phyloP scores from a whole-genome alignment of 2,329 filamentous ascomycete genomes.

The Cladosporium phlei region DNA sequence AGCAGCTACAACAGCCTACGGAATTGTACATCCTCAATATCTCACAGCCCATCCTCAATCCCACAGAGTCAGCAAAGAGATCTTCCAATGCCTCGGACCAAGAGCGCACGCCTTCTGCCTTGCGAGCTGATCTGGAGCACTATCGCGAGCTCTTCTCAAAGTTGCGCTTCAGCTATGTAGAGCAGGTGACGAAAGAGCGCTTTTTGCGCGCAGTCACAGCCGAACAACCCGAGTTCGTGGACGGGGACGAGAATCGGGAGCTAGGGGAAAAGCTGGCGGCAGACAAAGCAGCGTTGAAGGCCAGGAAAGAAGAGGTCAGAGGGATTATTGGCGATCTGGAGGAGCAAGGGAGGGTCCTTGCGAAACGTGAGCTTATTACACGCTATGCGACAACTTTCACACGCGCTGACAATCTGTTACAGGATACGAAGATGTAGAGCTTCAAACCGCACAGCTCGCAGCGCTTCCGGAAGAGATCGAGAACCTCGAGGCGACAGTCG shows the following conservation, averaged over 20 bases:
- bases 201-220: conserved; percentile 90
- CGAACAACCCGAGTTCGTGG: conserved; percentile 81
- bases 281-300: conserved; percentile 71
- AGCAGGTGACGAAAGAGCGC: conserved; percentile 98
- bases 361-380: conserved; percentile 39
- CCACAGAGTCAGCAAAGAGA: conserved; percentile 42
- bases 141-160: conserved; percentile 96
- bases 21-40: conserved; percentile 56
- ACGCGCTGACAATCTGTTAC: conserved; percentile 2
- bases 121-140: conserved; percentile 79
- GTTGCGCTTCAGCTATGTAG: conserved; percentile 92
- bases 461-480: conserved; percentile 50
- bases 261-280: conserved; percentile 66
- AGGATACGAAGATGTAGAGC: conserved; percentile 52
- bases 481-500: conserved; percentile 48
- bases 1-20: conserved; percentile 54
- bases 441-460: conserved; percentile 49
- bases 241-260: conserved; percentile 73
- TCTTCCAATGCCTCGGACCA: conserved; percentile 70
- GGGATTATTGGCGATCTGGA: conserved; percentile 71
- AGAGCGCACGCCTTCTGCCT: conserved; percentile 65
- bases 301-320: conserved; percentile 73
- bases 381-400: neutral
- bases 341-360: conserved; percentile 54
- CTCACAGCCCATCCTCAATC: conserved; percentile 33